Conservation (phyloP, 495 filamentous ascomycete genomes). For the Penicillium alfredii region DNA sequence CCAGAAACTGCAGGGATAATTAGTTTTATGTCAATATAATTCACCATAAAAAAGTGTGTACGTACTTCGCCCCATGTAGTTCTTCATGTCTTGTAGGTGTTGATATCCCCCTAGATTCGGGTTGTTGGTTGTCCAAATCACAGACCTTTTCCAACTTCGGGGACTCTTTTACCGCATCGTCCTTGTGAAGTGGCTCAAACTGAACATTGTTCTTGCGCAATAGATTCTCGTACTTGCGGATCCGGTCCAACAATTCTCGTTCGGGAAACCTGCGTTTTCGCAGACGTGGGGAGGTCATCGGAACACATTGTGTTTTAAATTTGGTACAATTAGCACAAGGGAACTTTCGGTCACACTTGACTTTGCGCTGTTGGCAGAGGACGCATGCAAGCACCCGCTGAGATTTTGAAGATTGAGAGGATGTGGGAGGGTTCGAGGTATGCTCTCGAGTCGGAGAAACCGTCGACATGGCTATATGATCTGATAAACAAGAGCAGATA, state of each 20-base stretch:
- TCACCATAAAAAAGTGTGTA: slow-evolving; percentile 21
- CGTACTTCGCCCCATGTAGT: slow-evolving; percentile 37
- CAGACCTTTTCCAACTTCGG: slow-evolving; percentile 14
- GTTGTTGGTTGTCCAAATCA: slow-evolving; percentile 23
- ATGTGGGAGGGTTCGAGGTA: no score
- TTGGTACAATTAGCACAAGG: slow-evolving; percentile 49
- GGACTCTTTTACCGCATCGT: slow-evolving; percentile 5
- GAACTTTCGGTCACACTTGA: slow-evolving; percentile 51
- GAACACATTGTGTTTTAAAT: slow-evolving; percentile 40
- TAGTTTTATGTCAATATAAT: no score
- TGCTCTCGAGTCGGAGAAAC: no score
- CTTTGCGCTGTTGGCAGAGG: slow-evolving; percentile 52
- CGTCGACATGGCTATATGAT: no score
- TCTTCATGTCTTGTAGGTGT: slow-evolving; percentile 26
- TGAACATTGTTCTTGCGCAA: slow-evolving; percentile 45
- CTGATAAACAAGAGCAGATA: no score
- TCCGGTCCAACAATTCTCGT: slow-evolving; percentile 47
- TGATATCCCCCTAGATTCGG: slow-evolving; percentile 11
- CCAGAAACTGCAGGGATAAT: slow-evolving; percentile 46
- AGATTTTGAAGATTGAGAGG: slow-evolving; percentile 20
- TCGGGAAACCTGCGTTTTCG: slow-evolving; percentile 49
- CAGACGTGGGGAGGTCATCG: slow-evolving; percentile 36
- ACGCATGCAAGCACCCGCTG: slow-evolving; percentile 51
- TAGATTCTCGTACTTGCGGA: slow-evolving; percentile 48
- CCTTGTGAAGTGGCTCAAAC: slow-evolving; percentile 47